These are phyloP conservation scores for Monosporascus sp. DNA, from an alignment of 2,329 filamentous ascomycete species.

Conservation along the genomic window DNA sequence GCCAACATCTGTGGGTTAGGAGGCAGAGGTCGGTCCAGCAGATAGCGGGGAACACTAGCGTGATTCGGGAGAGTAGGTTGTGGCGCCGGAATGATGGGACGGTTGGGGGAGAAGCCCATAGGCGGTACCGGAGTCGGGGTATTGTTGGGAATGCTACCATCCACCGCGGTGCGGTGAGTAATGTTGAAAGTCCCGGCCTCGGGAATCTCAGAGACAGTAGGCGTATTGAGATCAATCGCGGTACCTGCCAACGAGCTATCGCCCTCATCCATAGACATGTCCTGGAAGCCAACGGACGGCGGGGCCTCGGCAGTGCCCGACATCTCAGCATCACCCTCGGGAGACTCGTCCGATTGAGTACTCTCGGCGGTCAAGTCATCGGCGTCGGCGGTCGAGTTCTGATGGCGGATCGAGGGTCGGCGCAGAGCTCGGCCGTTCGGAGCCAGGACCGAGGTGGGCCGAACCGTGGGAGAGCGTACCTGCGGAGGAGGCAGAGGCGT, in stretches of 20 bases:
- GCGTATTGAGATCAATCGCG: constrained; percentile 69
- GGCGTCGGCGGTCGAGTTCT: constrained; percentile 82
- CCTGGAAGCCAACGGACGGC: constrained; percentile 77
- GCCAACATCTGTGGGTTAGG: constrained; percentile 73
- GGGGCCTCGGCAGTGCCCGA: constrained; percentile 77
- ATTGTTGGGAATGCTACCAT: constrained; percentile 77
- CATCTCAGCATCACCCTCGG: constrained; percentile 61
- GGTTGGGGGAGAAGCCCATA: constrained; percentile 69
- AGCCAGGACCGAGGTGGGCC: constrained; percentile 47
- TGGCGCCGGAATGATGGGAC: constrained; percentile 66
- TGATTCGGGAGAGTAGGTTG: constrained; percentile 65
- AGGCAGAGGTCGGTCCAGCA: constrained; percentile 67
- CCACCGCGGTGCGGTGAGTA: constrained; percentile 76
- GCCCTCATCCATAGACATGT: constrained; percentile 73
- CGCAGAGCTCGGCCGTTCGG: constrained; percentile 55
- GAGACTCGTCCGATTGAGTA: constrained; percentile 70
- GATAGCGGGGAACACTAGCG: constrained; percentile 71
- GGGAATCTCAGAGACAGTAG: constrained; percentile 77
- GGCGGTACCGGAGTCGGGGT: constrained; percentile 60
- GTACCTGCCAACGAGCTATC: constrained; percentile 74
- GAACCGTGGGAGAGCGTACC: constrained; percentile 51
- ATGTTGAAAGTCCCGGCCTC: constrained; percentile 92
- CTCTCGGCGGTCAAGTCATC: constrained; percentile 86
- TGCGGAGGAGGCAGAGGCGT: constrained; percentile 72
- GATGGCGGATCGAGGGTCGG: constrained; percentile 83